Conservation (phyloP, 2,329 filamentous ascomycete genomes). For the Macrophomina tecta region DNA sequence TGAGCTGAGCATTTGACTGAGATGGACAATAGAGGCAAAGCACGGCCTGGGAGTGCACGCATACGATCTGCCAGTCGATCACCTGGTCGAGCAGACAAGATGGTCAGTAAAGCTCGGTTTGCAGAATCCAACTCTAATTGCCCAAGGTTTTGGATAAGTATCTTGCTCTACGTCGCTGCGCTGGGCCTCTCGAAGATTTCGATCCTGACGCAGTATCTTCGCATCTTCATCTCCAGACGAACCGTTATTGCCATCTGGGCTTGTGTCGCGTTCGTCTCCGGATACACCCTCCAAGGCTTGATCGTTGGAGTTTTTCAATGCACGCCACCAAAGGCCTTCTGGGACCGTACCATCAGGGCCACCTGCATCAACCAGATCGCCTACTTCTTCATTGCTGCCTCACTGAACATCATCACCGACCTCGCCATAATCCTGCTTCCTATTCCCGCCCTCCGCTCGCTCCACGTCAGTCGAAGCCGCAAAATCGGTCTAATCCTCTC, state of each 20-base stretch:
- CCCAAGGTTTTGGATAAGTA: conserved; percentile 39
- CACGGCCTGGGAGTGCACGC: conserved; percentile 41
- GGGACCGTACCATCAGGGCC: conserved; percentile 32
- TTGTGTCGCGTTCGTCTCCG: conserved; percentile 11
- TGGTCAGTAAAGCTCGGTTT: background rate
- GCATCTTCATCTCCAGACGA: conserved; percentile 35
- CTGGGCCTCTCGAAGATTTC: conserved; percentile 41
- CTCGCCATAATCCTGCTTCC: conserved; percentile 13
- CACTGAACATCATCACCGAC: background rate
- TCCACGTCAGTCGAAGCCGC: conserved; percentile 24
- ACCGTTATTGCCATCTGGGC: conserved; percentile 31
- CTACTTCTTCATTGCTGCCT: background rate
- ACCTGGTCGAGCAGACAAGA: background rate
- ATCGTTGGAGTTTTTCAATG: conserved; percentile 36
- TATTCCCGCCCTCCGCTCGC: conserved; percentile 4
- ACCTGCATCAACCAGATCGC: background rate
- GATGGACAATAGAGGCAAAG: conserved; percentile 34
- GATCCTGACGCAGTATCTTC: conserved; percentile 35
- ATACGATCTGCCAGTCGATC: background rate
- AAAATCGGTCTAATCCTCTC: background rate
- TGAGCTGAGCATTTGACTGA: background rate
- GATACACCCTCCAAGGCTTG: background rate
- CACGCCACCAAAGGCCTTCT: conserved; percentile 35
- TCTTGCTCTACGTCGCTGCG: conserved; percentile 41
- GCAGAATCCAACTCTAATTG: background rate